Evolutionary conservation across 306 rosid genomes (phyloP), one percentile per base, ranked within the genome.

Genomic region (Adenanthera pavonina): DNA sequence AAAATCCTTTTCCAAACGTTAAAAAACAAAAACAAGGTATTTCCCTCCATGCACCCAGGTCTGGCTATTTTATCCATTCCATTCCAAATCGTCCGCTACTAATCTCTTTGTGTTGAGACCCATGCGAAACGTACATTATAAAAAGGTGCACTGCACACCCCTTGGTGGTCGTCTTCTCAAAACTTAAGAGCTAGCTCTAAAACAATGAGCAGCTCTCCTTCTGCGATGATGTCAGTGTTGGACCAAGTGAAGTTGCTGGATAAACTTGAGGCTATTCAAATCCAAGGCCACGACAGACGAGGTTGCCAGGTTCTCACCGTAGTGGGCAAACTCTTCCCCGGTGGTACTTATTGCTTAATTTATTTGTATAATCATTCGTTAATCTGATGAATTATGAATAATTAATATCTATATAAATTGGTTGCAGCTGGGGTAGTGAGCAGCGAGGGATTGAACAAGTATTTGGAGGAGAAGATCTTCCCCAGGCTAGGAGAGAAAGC

Each of bases 251-350:
- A 57, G 34, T 4, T 57, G 13, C 64, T 57, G 2, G 34, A 57
- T 60, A 60, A 60, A 60, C 66, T 60, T 0, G 16, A 60, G 38
- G 66, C 30, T 20, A 0, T 60, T 60, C 36, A 30, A 16, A 10
- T 60, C 38, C 16, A 60, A 60, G 66, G 38, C 66, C 38, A 11
- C 2, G 66, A 60, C 38, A 8, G 66, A 9, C 16, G 15, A 60
- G 66, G 38, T 25, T 6, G 6, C 38, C 66, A 3, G 7, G 8
- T 60, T 60, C 14, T 60, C 0, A 60, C 34, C 2, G 8, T 57
- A 8, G 38, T 62, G 8, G 69, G 69, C 43, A 62, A 62, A 62
- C 8, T 62, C 41, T 62, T 34, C 69, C 69, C 69, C n/a, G n/a
- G 69, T 62, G 7, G 9, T 7, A 7, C 10, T 7, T 46, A 0